These are phyloP conservation scores for Dryas integrifolia DNA, from an alignment of 331 rosid genomes.

Conservation along the genomic window DNA sequence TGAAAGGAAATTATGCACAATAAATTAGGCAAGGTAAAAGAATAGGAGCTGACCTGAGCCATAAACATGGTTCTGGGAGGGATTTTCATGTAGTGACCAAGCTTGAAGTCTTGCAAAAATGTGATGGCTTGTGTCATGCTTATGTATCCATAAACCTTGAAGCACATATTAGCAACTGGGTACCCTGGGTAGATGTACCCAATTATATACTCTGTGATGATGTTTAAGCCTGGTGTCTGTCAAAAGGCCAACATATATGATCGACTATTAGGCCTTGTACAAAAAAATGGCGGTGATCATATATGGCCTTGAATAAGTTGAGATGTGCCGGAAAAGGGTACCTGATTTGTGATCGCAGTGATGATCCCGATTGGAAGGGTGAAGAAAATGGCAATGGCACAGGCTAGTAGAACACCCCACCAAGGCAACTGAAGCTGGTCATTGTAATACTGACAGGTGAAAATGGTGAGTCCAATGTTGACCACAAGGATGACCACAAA, in stretches of 20 bases:
- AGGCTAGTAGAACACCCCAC: slow-evolving; percentile 95
- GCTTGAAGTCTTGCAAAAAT: slow-evolving; percentile 88
- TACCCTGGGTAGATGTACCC: slow-evolving; percentile 92
- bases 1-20: not conserved
- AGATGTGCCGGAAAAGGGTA: not conserved
- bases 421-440: slow-evolving; percentile 84
- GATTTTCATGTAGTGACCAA: slow-evolving; percentile 95
- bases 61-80: slow-evolving; percentile 94
- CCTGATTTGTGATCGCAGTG: slow-evolving; percentile 90
- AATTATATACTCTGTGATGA: slow-evolving; percentile 81
- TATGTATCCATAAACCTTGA: slow-evolving; percentile 88
- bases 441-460: slow-evolving; percentile 64
- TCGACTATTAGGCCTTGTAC: too few relatives aligned
- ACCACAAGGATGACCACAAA: slow-evolving; percentile 55
- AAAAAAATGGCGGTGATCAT: too few relatives aligned
- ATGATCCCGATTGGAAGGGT: slow-evolving; percentile 93
- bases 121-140: slow-evolving; percentile 87
- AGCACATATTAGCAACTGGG: slow-evolving; percentile 96
- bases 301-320: too few relatives aligned
- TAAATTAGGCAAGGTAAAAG: not conserved
- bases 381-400: slow-evolving; percentile 70
- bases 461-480: slow-evolving; percentile 55
- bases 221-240: slow-evolving; percentile 78
- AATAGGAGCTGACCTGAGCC: slow-evolving; percentile 62
- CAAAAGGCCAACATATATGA: not conserved